A percentile compares a stretch with the other conserved stretches of the same genome.
Evolutionary conservation across 768 basidiomycete genomes (phyloP).

Genomic region (Leccinum subgranulosum): DNA sequence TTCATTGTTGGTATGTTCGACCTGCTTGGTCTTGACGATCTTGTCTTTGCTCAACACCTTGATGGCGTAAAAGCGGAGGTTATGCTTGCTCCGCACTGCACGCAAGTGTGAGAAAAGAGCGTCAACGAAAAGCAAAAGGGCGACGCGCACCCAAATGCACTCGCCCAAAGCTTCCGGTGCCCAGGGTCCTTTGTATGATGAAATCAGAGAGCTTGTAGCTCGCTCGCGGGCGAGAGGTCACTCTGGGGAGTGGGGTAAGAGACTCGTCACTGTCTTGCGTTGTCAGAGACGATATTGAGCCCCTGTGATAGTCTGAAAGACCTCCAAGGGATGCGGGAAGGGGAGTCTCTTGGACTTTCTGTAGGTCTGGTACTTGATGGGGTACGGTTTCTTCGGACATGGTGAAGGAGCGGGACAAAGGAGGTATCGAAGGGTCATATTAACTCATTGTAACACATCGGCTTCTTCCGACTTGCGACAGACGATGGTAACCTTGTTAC

Average conservation of each 20-base stretch:
- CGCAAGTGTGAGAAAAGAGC: not conserved
- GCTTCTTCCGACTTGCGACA: slow-evolving; percentile 14
- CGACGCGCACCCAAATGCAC: slow-evolving; percentile 71
- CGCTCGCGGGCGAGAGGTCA: slow-evolving; percentile 52
- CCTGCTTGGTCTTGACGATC: slow-evolving; percentile 89
- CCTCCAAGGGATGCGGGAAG: slow-evolving; percentile 20
- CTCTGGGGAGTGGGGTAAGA: slow-evolving; percentile 31
- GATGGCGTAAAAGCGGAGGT: slow-evolving; percentile 93
- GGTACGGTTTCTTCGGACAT: slow-evolving; percentile 13
- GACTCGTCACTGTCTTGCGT: slow-evolving; percentile 39
- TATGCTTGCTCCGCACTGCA: slow-evolving; percentile 86
- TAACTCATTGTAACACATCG: slow-evolving; percentile 22
- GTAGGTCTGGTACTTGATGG: not conserved
- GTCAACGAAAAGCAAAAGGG: not conserved
- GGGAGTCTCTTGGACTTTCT: slow-evolving; percentile 9
- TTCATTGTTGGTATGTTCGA: slow-evolving; percentile 97
- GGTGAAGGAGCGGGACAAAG: slow-evolving; percentile 9
- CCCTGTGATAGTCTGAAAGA: slow-evolving; percentile 52
- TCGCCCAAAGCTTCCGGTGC: slow-evolving; percentile 97
- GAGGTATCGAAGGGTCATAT: slow-evolving; percentile 11
- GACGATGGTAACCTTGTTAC: slow-evolving; percentile 15
- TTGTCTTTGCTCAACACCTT: slow-evolving; percentile 94
- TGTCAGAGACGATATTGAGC: slow-evolving; percentile 63
- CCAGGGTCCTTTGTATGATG: slow-evolving; percentile 76
- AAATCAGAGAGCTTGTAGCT: slow-evolving; percentile 75